phyloP scores from a whole-genome alignment of 805 yeast genomes.

The Ogataea neopini region DNA sequence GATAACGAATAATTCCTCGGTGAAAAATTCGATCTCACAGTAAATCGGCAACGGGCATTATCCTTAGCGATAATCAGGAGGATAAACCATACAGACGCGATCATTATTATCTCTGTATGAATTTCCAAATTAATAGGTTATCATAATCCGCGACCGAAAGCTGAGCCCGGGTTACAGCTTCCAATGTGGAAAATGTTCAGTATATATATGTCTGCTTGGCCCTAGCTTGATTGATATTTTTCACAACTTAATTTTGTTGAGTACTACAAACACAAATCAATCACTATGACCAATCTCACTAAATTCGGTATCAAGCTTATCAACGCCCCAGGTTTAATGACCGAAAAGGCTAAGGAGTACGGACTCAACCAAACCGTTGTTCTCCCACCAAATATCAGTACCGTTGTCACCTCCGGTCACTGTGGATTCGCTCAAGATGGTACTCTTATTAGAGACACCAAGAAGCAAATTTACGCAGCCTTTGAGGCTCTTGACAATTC shows the following conservation, averaged over 20 bases:
- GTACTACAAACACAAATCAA: too few species aligned
- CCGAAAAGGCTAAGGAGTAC: conserved; percentile 1
- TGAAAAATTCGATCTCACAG: background rate
- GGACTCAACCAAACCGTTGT: conserved; percentile 1
- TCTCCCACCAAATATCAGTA: background rate
- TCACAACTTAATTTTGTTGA: too few species aligned
- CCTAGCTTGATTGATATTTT: too few species aligned
- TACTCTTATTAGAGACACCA: background rate
- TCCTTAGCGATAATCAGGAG: background rate
- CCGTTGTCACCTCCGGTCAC: conserved; percentile 1
- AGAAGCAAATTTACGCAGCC: background rate
- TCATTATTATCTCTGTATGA: too few species aligned
- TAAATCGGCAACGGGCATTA: background rate
- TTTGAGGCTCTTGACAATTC: conserved; percentile 1
- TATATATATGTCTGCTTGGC: too few species aligned
- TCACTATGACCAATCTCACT: conserved; percentile 2
- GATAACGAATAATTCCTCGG: background rate
- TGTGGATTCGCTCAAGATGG: conserved; percentile 1
- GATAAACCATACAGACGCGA: too few species aligned
- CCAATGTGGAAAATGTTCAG: too few species aligned
- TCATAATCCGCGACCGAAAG: too few species aligned
- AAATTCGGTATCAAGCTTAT: background rate
- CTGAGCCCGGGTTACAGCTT: too few species aligned
- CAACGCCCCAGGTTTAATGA: conserved; percentile 1
- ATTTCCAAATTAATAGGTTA: too few species aligned